phyloP scores from a whole-genome alignment of 2,329 filamentous ascomycete genomes.

The Stromatinia cepivora region DNA sequence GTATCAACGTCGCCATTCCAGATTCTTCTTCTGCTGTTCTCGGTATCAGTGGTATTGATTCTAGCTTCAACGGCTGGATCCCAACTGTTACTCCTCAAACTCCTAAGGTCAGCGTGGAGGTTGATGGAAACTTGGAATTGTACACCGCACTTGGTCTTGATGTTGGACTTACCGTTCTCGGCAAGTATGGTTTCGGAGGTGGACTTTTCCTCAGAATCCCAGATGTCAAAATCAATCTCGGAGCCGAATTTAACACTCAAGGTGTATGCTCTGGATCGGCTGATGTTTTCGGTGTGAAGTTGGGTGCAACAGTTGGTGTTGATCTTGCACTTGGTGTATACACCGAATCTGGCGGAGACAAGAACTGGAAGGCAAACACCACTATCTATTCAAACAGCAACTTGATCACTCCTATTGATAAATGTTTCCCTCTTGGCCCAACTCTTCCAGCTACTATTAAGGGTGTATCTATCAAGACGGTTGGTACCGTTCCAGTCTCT shows the following conservation, averaged over 20 bases:
- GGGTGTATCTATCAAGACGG: conserved; percentile 17
- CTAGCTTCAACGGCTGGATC: conserved; percentile 18
- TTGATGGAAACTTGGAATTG: conserved; percentile 19
- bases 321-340: conserved; percentile 20
- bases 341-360: conserved; percentile 13
- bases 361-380: conserved; percentile 11
- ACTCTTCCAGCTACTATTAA: not conserved
- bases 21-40: conserved; percentile 23
- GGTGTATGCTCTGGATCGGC: conserved; percentile 18
- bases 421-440: conserved; percentile 22
- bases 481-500: conserved; percentile 18
- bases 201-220: conserved; percentile 18
- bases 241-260: conserved; percentile 22
- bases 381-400: conserved; percentile 1
- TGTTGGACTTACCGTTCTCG: conserved; percentile 18
- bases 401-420: conserved; percentile 18
- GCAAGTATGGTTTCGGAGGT: conserved; percentile 19
- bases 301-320: conserved; percentile 16
- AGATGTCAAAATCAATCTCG: conserved; percentile 15
- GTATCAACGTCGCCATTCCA: conserved; percentile 11
- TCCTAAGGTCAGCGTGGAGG: conserved; percentile 18
- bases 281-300: conserved; percentile 21
- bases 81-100: conserved; percentile 17
- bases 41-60: conserved; percentile 12
- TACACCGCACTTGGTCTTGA: conserved; percentile 18